Evolutionary conservation across 1,284 basidiomycete species (phyloP), one percentile per base, ranked within the genome.

Genomic region (Ustilago esculenta): DNA sequence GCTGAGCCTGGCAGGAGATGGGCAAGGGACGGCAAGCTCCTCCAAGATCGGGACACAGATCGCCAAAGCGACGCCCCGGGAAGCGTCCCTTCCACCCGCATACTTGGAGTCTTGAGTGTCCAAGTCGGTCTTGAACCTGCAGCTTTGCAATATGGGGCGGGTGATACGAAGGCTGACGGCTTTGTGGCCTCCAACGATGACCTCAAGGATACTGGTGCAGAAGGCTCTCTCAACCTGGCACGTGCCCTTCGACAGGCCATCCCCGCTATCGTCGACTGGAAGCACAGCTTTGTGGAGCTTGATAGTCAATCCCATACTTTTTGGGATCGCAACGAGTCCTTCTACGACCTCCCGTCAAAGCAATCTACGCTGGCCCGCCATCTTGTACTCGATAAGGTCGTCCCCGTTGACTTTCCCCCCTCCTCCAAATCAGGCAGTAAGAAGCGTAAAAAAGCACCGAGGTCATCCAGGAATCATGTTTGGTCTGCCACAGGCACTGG

Each of bases 261-360:
- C 17, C 60, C 67, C 12, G 34, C 51, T 27, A 49, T 70, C 24
- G 67, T 65, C n/a, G 67, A 70, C 24, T 65, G 57, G 56, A 20
- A 52, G 21, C 41, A 57, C 35, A 37, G 56, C 42, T 70, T 65
- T 30, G 20, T 70, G 46, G 61, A 65, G 27, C 24, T 70, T 17
- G 52, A 70, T 42, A 35, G 15, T 23, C 17, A 47, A 0, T 36
- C 48, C 6, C 57, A 65, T 17, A 50, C 52, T 29, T 65, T 46
- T n/a, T 70, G 67, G 67, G 61, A 70, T 24, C 60, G 56, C 33
- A 65, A 59, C 42, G 55, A 51, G 11, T 65, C 67, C 5, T 70
- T 52, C 46, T 70, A 70, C 45, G 32, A 46, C 3, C 46, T 65
- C 3, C 67, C 67, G 9, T 57, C 67, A 0, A 64, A 60, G 46